Conservation (phyloP, 2,329 filamentous ascomycete genomes). For the Lecanosticta acicola region DNA sequence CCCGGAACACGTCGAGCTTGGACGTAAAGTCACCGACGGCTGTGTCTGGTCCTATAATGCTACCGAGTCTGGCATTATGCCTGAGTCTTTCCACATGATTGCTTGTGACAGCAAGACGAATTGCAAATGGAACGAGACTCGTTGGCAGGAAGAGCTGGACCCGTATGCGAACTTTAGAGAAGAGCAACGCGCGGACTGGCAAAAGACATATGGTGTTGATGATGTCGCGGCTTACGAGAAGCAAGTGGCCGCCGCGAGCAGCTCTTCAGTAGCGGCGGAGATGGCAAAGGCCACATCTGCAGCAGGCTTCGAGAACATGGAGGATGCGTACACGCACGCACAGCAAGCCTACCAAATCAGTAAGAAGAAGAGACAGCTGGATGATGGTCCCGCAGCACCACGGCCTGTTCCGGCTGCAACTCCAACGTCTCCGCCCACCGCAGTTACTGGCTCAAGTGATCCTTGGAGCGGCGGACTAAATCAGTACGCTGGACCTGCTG, state of each 20-base stretch:
- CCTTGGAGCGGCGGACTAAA: not conserved
- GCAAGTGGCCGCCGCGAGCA: constrained; percentile 1
- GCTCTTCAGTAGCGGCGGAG: not conserved
- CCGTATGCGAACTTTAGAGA: constrained; percentile 23
- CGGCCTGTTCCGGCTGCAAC: not conserved
- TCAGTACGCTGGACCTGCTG: constrained; percentile 1
- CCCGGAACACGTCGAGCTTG: constrained; percentile 45
- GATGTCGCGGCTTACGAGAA: constrained; percentile 12
- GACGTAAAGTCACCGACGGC: constrained; percentile 48
- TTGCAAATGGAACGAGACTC: constrained; percentile 41
- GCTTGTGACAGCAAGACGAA: constrained; percentile 39
- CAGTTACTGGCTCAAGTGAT: not conserved
- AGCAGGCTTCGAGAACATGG: constrained; percentile 1
- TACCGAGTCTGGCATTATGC: constrained; percentile 50
- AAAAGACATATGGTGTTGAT: constrained; percentile 14
- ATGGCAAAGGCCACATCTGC: constrained; percentile 3
- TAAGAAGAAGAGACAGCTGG: constrained; percentile 11
- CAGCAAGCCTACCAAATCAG: not conserved
- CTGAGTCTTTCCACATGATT: constrained; percentile 43
- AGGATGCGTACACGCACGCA: not conserved
- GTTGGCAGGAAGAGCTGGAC: constrained; percentile 40
- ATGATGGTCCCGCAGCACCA: constrained; percentile 4
- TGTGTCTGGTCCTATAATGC: constrained; percentile 52
- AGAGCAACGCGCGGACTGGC: constrained; percentile 16
- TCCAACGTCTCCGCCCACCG: not conserved